Evolutionary conservation across 306 rosid species (phyloP), one percentile per base, ranked within the genome.

Genomic region (Macrotyloma uniflorum): DNA sequence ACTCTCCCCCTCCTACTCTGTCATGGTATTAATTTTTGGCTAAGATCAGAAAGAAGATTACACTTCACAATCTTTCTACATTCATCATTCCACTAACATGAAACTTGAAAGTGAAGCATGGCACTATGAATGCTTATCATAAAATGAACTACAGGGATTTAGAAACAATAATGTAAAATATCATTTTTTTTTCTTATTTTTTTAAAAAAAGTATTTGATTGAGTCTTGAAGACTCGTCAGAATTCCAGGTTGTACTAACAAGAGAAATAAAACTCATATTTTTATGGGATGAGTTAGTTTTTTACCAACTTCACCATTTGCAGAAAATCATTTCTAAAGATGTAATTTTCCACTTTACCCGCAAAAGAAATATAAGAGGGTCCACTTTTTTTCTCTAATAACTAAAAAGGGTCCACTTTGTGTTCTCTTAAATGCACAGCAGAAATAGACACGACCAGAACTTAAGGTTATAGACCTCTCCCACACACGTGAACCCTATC

Each of bases 401-500:
- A 59, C 40, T 30, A 26, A 55, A 8, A 47, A 50, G 32, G 67
- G 40, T 38, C 50, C 67, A 47, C 54, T 30, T 11, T 26, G 33
- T 67, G 81, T 45, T 66, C 70, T 54, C 72, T n/a, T 46, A 75
- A 45, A 59, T 49, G 50, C 50, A 6, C 67, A 53, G 59, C 74
- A 65, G 30, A 65, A 32, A 6, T 33, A 66, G 50, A 68, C 58
- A 46, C 6, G 35, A 8, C 26, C 30, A 63, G n/a, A 72, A 8
- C 18, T 24, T 54, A 51, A n/a, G 57, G 35, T 4, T 15, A 18
- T 45, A 43, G 12, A 43, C 13, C 6, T 19, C 6, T 58, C 38
- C 19, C 76, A 59, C 22, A 30, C 82, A 71, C 66, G 67, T 72
- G 67, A 79, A 59, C 76, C 74, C 67, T 45, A 13, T 28, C 43